A percentile compares a stretch with the other conserved stretches of the same genome.
Conservation (phyloP, 305 asterid genomes). For the Fraxinus baroniana region DNA sequence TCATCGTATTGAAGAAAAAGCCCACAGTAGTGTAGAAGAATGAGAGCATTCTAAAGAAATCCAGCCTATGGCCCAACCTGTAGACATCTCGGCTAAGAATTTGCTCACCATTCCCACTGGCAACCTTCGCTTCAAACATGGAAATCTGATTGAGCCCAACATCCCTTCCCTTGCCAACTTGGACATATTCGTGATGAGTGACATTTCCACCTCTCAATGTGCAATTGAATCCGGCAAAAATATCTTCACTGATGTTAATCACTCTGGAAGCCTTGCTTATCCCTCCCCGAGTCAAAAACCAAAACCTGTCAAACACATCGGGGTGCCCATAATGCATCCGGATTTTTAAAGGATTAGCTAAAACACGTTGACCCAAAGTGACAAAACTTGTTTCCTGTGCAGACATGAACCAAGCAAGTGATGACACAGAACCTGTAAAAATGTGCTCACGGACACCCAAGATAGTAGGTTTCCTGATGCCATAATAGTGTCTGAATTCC, state of each 20-base stretch:
- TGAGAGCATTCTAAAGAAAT: slow-evolving; percentile 67
- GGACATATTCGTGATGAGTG: slow-evolving; percentile 64
- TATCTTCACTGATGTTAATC: slow-evolving; percentile 64
- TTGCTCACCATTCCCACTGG: slow-evolving; percentile 70
- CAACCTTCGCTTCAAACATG: slow-evolving; percentile 69
- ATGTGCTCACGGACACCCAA: slow-evolving; percentile 67
- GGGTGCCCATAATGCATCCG: slow-evolving; percentile 76
- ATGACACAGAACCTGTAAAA: slow-evolving; percentile 64
- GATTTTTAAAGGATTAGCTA: slow-evolving; percentile 62
- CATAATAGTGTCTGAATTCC: slow-evolving; percentile 50
- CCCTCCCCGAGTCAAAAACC: slow-evolving; percentile 71
- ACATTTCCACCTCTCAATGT: slow-evolving; percentile 63
- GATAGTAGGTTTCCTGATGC: slow-evolving; percentile 60
- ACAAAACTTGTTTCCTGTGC: slow-evolving; percentile 69
- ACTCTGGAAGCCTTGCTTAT: slow-evolving; percentile 66
- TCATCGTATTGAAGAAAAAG: slow-evolving; percentile 59
- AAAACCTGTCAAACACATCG: slow-evolving; percentile 62
- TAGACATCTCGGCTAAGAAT: slow-evolving; percentile 61
- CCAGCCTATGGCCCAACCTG: slow-evolving; percentile 62
- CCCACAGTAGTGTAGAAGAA: slow-evolving; percentile 63
- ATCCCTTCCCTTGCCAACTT: slow-evolving; percentile 73
- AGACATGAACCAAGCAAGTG: slow-evolving; percentile 75
- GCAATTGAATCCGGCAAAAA: slow-evolving; percentile 69
- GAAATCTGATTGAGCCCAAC: slow-evolving; percentile 64
- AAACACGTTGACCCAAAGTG: slow-evolving; percentile 66